Evolutionary conservation across 768 basidiomycete species (phyloP).

Genomic region (Tricholoma sp.): DNA sequence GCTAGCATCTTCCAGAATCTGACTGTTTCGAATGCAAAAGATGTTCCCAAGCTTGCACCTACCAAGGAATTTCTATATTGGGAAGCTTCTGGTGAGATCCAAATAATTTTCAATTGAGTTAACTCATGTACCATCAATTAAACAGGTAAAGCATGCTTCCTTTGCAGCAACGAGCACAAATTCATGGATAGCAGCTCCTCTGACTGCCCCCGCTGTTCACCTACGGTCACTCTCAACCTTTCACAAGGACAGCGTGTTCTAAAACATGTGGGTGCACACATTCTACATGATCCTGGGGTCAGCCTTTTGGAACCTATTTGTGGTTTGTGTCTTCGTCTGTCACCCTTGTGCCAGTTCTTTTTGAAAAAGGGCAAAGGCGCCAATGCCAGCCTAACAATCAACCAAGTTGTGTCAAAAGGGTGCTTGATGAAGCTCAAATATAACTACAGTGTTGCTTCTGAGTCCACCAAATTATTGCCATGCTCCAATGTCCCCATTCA

Average conservation of each 20-base stretch:
- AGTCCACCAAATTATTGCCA: slow-evolving; percentile 11
- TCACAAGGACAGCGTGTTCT: slow-evolving; percentile 18
- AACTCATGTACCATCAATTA: too few species aligned
- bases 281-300: slow-evolving; percentile 19
- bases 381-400: slow-evolving; percentile 10
- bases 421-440: slow-evolving; percentile 16
- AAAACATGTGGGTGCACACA: slow-evolving; percentile 23
- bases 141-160: too few species aligned
- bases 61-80: too few species aligned
- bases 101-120: too few species aligned
- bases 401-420: slow-evolving; percentile 12
- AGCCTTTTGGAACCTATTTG: slow-evolving; percentile 13
- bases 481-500: slow-evolving; percentile 22
- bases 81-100: too few species aligned
- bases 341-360: slow-evolving; percentile 15
- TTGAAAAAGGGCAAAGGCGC: slow-evolving; percentile 20
- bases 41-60: too few species aligned
- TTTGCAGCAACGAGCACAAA: too few species aligned
- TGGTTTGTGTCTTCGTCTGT: slow-evolving; percentile 22
- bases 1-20: too few species aligned
- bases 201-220: slow-evolving; percentile 5
- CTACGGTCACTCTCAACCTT: slow-evolving; percentile 9
- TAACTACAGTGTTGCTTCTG: slow-evolving; percentile 12
- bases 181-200: too few species aligned
- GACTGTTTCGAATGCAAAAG: too few species aligned